phyloP scores from a whole-genome alignment of 495 filamentous ascomycete species.

The Aspergillus sparsus region DNA sequence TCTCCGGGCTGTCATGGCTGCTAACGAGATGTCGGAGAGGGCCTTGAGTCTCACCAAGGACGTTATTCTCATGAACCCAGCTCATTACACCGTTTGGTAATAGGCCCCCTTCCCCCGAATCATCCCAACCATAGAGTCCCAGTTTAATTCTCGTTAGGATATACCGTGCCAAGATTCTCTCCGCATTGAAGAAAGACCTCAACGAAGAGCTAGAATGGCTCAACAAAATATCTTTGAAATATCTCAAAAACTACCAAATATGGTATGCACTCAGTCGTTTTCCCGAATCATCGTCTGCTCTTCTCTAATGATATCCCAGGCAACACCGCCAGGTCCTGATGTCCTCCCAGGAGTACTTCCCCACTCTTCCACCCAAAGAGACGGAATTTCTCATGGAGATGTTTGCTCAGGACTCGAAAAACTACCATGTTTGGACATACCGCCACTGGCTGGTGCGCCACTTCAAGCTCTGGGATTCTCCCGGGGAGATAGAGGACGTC shows the following conservation, averaged over 20 bases:
- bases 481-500: constrained; percentile 67
- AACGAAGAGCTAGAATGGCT: constrained; percentile 78
- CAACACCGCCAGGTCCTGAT: constrained; percentile 90
- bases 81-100: constrained; percentile 96
- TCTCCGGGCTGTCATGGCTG: constrained; percentile 88
- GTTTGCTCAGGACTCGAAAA: constrained; percentile 86
- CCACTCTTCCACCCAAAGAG: constrained; percentile 61
- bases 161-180: constrained; percentile 78
- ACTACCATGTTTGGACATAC: constrained; percentile 99
- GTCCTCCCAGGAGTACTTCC: constrained; percentile 55
- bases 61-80: constrained; percentile 88
- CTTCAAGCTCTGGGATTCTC: constrained; percentile 68
- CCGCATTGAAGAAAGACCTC: constrained; percentile 65
- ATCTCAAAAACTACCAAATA: constrained; percentile 98
- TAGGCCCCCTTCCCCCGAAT: constrained; percentile 5
- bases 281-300: not conserved
- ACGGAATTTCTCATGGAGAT: constrained; percentile 73
- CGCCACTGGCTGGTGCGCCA: constrained; percentile 88
- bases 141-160: constrained; percentile 52
- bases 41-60: constrained; percentile 81
- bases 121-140: not conserved
- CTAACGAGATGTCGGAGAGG: constrained; percentile 77
- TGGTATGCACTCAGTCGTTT: constrained; percentile 50
- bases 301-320: constrained; percentile 43
- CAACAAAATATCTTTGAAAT: constrained; percentile 73